A percentile compares a stretch with the other conserved stretches of the same genome.
These are phyloP conservation scores for Podila verticillata DNA, from an alignment of 192 early-diverging fungal genomes.

Conservation along the genomic window DNA sequence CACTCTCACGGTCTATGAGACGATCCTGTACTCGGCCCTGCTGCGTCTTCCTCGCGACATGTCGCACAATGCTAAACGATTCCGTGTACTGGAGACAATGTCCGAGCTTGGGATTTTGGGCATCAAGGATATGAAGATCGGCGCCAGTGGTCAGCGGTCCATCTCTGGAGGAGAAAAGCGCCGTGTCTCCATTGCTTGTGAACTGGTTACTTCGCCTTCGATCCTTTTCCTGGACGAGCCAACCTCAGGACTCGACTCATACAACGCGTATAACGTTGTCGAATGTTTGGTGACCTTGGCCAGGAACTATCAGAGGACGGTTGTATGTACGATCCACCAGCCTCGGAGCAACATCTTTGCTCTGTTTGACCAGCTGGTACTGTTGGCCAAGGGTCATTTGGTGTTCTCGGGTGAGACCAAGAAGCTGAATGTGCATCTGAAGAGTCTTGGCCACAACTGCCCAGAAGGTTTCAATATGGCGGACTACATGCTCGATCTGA, in stretches of 20 bases:
- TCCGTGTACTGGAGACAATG: conserved; percentile 82
- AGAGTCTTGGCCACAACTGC: conserved; percentile 79
- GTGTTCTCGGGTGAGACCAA: conserved; percentile 84
- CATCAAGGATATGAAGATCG: conserved; percentile 86
- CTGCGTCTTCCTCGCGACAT: conserved; percentile 81
- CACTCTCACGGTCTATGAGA: conserved; percentile 91
- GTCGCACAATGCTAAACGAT: conserved; percentile 73
- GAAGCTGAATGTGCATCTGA: conserved; percentile 75
- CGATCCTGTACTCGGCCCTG: conserved; percentile 88
- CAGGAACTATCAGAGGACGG: conserved; percentile 69
- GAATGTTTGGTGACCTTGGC: conserved; percentile 85
- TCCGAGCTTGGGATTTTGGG: conserved; percentile 85
- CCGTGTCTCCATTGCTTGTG: conserved; percentile 93
- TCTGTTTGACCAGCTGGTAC: conserved; percentile 89
- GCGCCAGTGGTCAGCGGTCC: conserved; percentile 71
- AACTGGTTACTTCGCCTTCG: conserved; percentile 91
- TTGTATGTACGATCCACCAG: conserved; percentile 95
- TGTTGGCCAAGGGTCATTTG: conserved; percentile 83
- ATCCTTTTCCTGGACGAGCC: conserved; percentile 92
- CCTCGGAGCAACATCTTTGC: conserved; percentile 92
- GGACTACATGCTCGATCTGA: conserved; percentile 82
- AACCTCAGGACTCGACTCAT: conserved; percentile 87
- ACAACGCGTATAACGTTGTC: conserved; percentile 95
- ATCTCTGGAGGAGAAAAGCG: conserved; percentile 95
- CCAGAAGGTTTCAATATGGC: conserved; percentile 93